phyloP scores from a whole-genome alignment of 1,284 basidiomycete genomes.

The Apiotrichum gamsii region DNA sequence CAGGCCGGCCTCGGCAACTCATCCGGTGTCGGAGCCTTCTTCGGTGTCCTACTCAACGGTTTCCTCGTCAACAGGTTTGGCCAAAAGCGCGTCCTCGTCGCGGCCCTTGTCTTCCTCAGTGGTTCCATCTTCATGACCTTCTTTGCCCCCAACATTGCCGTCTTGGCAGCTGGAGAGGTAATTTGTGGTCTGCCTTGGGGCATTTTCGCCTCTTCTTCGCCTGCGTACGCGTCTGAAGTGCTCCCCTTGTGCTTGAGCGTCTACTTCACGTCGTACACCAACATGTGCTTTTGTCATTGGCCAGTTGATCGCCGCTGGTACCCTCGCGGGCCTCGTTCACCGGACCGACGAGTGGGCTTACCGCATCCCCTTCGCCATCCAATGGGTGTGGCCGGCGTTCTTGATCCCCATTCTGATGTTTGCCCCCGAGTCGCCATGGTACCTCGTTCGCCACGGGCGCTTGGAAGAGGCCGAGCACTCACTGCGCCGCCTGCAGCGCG shows the following conservation, averaged over 20 bases:
- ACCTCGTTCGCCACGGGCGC: conserved; percentile 31
- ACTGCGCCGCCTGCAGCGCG: conserved; percentile 14
- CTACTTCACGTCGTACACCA: conserved; percentile 43
- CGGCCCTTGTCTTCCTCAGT: not conserved
- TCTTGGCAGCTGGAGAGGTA: conserved; percentile 31
- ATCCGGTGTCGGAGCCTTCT: not conserved
- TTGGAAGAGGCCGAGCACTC: conserved; percentile 27
- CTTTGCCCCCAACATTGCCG: conserved; percentile 27
- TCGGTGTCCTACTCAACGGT: not conserved
- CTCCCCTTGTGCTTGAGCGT: conserved; percentile 38
- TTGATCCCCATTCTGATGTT: conserved; percentile 31
- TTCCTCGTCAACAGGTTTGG: not conserved
- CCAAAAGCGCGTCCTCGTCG: not conserved
- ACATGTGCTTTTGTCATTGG: conserved; percentile 46
- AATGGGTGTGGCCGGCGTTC: conserved; percentile 44
- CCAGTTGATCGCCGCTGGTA: conserved; percentile 8
- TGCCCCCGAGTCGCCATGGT: conserved; percentile 30
- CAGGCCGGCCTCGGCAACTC: not conserved
- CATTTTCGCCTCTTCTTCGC: conserved; percentile 4
- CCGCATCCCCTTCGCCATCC: not conserved
- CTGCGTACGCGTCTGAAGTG: conserved; percentile 51
- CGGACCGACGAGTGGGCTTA: conserved; percentile 19
- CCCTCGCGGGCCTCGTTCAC: not conserved
- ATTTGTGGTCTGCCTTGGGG: conserved; percentile 35
- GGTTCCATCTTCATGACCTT: conserved; percentile 36